Conservation (phyloP, 805 yeast genomes). For the Saturnispora diversa region DNA sequence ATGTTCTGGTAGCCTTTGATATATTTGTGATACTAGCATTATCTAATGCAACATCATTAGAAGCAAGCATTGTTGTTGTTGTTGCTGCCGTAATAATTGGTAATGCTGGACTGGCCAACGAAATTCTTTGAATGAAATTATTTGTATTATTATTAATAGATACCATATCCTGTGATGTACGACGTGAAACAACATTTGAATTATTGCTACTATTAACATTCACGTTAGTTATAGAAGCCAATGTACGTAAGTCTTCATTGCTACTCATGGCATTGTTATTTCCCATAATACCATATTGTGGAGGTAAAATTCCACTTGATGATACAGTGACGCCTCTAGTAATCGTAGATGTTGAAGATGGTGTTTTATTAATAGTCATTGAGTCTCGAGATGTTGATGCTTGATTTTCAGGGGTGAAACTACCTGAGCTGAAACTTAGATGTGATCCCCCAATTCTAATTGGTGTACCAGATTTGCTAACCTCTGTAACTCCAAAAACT, state of each 20-base stretch:
- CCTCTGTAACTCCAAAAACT: not conserved
- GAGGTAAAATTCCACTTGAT: conserved; percentile 3
- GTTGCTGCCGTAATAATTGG: conserved; percentile 33
- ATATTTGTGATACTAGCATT: not conserved
- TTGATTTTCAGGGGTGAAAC: conserved; percentile 1
- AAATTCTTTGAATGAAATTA: conserved; percentile 26
- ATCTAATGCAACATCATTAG: not conserved
- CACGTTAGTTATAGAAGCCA: not conserved
- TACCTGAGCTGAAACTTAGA: not conserved
- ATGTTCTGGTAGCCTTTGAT: conserved; percentile 1
- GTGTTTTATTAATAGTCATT: not conserved
- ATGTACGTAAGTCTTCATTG: conserved; percentile 7
- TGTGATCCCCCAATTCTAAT: conserved; percentile 4
- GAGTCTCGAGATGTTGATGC: not conserved
- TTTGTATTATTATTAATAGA: conserved; percentile 6
- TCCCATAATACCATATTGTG: not conserved
- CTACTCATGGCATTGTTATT: not conserved
- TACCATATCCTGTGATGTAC: conserved; percentile 16
- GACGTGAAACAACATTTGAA: conserved; percentile 9
- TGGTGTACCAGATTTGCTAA: not conserved
- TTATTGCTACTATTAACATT: conserved; percentile 1
- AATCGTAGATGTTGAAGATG: conserved; percentile 3
- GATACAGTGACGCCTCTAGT: conserved; percentile 3
- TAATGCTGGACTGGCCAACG: conserved; percentile 29
- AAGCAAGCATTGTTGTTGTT: conserved; percentile 20